Evolutionary conservation across 2,329 filamentous ascomycete species (phyloP).

Genomic region (Beauveria pseudobassiana): DNA sequence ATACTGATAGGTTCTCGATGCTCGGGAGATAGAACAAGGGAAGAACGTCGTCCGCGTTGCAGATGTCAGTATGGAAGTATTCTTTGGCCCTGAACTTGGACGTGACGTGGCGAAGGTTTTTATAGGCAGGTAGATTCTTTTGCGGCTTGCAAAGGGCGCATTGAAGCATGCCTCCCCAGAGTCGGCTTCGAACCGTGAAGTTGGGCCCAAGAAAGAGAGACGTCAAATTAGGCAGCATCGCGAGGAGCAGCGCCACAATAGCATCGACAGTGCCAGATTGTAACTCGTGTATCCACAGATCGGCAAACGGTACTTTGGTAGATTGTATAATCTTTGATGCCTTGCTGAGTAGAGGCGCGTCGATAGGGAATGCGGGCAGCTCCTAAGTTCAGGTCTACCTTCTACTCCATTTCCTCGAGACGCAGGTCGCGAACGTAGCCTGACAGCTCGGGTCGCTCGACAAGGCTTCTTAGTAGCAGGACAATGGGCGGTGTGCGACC

Average conservation of each 20-base stretch:
- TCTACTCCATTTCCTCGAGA: not conserved
- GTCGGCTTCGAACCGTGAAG: not conserved
- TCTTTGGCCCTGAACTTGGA: not conserved
- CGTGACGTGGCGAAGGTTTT: not conserved
- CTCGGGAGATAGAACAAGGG: not conserved
- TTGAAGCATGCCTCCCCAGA: not conserved
- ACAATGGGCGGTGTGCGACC: not conserved
- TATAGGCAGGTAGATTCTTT: not conserved
- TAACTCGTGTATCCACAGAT: not conserved
- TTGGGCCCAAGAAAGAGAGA: not conserved
- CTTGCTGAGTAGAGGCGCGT: not conserved
- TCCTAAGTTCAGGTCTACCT: not conserved
- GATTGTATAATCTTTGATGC: not conserved
- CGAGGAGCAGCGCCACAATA: not conserved
- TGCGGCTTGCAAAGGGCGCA: not conserved
- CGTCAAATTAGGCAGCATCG: not conserved
- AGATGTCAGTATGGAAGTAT: not conserved
- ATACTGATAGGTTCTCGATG: not conserved
- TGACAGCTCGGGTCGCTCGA: not conserved
- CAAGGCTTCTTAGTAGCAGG: not conserved
- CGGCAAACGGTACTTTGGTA: not conserved
- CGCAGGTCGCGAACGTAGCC: not conserved
- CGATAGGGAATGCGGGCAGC: not conserved
- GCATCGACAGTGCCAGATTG: not conserved
- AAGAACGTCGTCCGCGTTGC: not conserved